A percentile compares a stretch with the other conserved stretches of the same genome.
Conservation (phyloP, 2,329 filamentous ascomycete species). For the Madurella fahalii region DNA sequence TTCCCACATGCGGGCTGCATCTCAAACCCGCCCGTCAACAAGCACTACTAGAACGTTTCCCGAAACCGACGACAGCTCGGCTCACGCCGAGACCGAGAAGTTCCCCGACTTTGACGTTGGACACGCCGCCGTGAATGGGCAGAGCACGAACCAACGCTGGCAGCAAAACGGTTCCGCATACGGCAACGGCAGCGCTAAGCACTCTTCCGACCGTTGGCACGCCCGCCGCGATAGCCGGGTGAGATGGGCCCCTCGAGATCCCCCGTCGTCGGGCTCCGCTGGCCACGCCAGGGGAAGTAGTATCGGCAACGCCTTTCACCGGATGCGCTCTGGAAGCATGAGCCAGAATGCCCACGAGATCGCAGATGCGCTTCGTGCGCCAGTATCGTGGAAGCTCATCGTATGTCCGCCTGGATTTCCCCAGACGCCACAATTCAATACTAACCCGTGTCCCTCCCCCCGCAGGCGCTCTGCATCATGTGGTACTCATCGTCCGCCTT, state of each 20-base stretch:
- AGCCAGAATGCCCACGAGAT: slow-evolving; percentile 92
- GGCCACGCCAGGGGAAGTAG: slow-evolving; percentile 77
- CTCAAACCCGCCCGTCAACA: slow-evolving; percentile 29
- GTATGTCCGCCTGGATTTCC: slow-evolving; percentile 48
- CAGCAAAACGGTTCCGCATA: slow-evolving; percentile 28
- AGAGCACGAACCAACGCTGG: slow-evolving; percentile 24
- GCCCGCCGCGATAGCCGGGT: slow-evolving; percentile 48
- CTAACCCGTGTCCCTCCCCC: slow-evolving; percentile 27
- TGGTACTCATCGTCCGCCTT: slow-evolving; percentile 96
- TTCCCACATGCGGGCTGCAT: slow-evolving; percentile 33
- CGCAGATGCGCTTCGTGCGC: slow-evolving; percentile 83
- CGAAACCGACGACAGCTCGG: slow-evolving; percentile 26
- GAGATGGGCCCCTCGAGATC: slow-evolving; percentile 28
- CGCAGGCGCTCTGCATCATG: slow-evolving; percentile 74
- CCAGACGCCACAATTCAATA: neutral
- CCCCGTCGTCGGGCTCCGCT: slow-evolving; percentile 30
- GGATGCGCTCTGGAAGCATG: slow-evolving; percentile 78
- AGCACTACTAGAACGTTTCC: slow-evolving; percentile 27
- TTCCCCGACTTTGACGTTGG: slow-evolving; percentile 52
- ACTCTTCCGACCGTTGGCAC: slow-evolving; percentile 53
- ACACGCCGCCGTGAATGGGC: slow-evolving; percentile 22
- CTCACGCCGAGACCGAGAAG: slow-evolving; percentile 45
- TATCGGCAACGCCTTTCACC: slow-evolving; percentile 80
- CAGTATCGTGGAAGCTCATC: slow-evolving; percentile 81
- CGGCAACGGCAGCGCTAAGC: slow-evolving; percentile 21